These are phyloP conservation scores for Dictyophora rubrovolvata DNA, from an alignment of 768 basidiomycete species.

Conservation along the genomic window DNA sequence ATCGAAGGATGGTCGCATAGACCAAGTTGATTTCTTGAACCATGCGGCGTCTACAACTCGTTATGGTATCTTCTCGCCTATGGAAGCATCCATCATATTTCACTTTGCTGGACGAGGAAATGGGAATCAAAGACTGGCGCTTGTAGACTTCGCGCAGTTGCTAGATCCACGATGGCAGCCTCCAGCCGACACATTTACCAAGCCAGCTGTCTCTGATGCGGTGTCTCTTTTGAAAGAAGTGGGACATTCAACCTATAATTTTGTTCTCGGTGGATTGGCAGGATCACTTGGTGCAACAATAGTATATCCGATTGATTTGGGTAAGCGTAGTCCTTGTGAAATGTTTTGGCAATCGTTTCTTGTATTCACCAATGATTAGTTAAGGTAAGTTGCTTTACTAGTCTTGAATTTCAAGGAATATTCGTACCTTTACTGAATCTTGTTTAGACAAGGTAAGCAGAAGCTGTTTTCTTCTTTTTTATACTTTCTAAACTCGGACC, in stretches of 20 bases:
- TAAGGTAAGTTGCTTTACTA: constrained; percentile 1
- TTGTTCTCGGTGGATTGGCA: constrained; percentile 82
- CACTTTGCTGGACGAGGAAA: constrained; percentile 89
- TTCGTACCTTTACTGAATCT: background rate
- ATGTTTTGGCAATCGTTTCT: background rate
- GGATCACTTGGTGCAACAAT: constrained; percentile 95
- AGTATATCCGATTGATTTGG: constrained; percentile 94
- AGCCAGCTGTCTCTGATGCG: constrained; percentile 18
- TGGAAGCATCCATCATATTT: constrained; percentile 97
- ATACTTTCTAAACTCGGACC: background rate
- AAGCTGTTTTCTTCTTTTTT: background rate
- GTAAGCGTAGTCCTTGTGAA: constrained; percentile 31
- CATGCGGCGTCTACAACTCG: constrained; percentile 78
- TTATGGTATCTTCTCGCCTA: constrained; percentile 92
- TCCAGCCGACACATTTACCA: constrained; percentile 35
- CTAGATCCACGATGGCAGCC: constrained; percentile 84
- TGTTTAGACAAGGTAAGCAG: constrained; percentile 58
- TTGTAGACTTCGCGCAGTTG: constrained; percentile 87
- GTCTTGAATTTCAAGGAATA: background rate
- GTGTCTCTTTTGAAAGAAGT: constrained; percentile 45
- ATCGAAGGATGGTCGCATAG: constrained; percentile 92
- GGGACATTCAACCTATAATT: constrained; percentile 72
- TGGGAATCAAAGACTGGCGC: constrained; percentile 57
- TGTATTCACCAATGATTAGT: background rate
- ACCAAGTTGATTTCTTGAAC: constrained; percentile 91